Evolutionary conservation across 805 yeast genomes (phyloP).

Genomic region (Debaryomyces prosopidis): DNA sequence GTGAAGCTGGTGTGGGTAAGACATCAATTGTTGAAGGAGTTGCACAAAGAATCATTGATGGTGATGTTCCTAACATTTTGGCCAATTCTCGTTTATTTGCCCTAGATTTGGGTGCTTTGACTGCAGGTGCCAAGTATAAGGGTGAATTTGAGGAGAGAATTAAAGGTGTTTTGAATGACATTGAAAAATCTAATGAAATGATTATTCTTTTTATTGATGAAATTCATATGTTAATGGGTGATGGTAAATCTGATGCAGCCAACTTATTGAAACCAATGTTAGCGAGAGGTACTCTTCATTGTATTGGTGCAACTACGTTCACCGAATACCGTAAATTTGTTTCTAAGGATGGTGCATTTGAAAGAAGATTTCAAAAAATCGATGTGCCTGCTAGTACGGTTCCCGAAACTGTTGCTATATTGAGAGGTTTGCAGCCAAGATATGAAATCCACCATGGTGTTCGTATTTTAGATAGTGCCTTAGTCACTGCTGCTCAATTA

Average conservation of each 20-base stretch:
- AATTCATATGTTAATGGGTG: conserved; percentile 99
- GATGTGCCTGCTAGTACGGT: conserved; percentile 94
- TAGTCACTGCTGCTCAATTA: conserved; percentile 89
- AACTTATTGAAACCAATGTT: conserved; percentile 95
- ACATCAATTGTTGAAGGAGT: conserved; percentile 98
- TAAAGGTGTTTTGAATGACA: conserved; percentile 93
- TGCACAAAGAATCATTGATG: conserved; percentile 94
- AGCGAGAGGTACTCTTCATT: conserved; percentile 94
- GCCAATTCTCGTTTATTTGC: conserved; percentile 81
- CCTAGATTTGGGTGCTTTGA: conserved; percentile 91
- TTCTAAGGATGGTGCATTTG: conserved; percentile 98
- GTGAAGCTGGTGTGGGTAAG: conserved; percentile 99
- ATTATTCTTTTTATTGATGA: conserved; percentile 94
- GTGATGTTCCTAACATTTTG: conserved; percentile 89
- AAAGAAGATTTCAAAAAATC: conserved; percentile 96
- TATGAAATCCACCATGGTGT: conserved; percentile 97
- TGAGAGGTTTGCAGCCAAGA: conserved; percentile 91
- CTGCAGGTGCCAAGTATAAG: conserved; percentile 98
- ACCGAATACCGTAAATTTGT: conserved; percentile 90
- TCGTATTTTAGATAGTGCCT: conserved; percentile 88
- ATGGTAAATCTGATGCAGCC: conserved; percentile 97
- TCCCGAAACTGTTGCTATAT: conserved; percentile 90
- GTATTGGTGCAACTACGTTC: conserved; percentile 97
- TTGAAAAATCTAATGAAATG: conserved; percentile 82
- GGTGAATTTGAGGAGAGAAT: conserved; percentile 98